Evolutionary conservation across 129 eudicot species (phyloP), one percentile per base, ranked within the genome.

Genomic region (Centaurea solstitialis): DNA sequence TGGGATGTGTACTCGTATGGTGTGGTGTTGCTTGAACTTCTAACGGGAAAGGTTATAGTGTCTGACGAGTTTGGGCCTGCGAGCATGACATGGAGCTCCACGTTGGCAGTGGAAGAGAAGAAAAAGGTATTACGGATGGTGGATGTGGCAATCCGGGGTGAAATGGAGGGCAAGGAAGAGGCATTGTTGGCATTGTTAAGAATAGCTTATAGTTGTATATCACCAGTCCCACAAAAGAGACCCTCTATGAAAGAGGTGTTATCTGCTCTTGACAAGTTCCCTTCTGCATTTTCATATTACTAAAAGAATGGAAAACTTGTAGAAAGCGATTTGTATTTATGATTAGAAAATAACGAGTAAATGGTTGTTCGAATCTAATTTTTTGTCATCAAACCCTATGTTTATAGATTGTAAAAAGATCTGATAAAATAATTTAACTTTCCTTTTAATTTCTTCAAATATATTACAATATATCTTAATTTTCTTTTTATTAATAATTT

Each of bases 1-100:
- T 96, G 99, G 99, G 99, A 96, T 23, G 95, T 91, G 33, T 96
- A 87, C 86, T 88, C 99, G 0, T 96, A 85, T 57, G 99, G 99
- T 2, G 99, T 96, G 41, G 87, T 96, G 61, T 77, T 96, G 87
- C 98, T 96, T 1, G 99, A 96, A 35, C 84, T 96, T 76, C 12
- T 96, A 45, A 96, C 98, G 0, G 99, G 99, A 0, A 93, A 90
- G 82, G 89, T 96, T 61, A 77, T 91, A 0, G 84, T 85, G 0
- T 88, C 98, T 4, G 99, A 96, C 3, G 99, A 96, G 62, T 79
- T 84, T 76, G 95, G 97, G 20, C 92, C 94, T 0, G 92, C 83
- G 1, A 73, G 83, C 15, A 81, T 80, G 70, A 77, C 85, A 2
- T 89, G 91, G 68, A 66, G 87, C 18, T 41, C 92, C 79, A 84